phyloP scores from a whole-genome alignment of 2,329 filamentous ascomycete genomes.

The Orbilia javanica region DNA sequence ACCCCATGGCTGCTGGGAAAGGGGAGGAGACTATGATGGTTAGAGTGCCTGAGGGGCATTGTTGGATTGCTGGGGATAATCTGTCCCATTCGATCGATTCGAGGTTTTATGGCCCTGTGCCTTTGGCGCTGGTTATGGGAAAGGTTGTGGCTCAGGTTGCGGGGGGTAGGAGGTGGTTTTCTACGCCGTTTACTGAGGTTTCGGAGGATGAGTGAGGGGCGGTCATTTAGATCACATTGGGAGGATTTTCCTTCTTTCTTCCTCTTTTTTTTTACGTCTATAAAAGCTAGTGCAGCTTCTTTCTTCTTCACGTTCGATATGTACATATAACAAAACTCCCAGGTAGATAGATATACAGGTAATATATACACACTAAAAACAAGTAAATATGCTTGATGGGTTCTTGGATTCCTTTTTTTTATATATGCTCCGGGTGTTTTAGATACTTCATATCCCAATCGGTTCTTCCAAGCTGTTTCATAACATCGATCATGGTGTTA shows the following conservation, averaged over 20 bases:
- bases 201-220: slow-evolving; percentile 7
- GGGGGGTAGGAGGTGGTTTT: slow-evolving; percentile 69
- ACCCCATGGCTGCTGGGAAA: slow-evolving; percentile 62
- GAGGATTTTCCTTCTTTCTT: background rate
- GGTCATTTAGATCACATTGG: background rate
- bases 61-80: slow-evolving; percentile 92
- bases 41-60: slow-evolving; percentile 90
- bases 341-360: slow-evolving; percentile 48
- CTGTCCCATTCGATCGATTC: slow-evolving; percentile 86
- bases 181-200: slow-evolving; percentile 24
- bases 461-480: slow-evolving; percentile 80
- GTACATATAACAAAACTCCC: slow-evolving; percentile 38
- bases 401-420: too few species aligned
- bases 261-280: background rate
- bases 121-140: slow-evolving; percentile 83
- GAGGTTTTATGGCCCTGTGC: slow-evolving; percentile 85
- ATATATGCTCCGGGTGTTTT: slow-evolving; percentile 74
- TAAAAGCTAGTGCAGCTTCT: slow-evolving; percentile 29
- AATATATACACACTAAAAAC: slow-evolving; percentile 26
- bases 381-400: background rate
- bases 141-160: slow-evolving; percentile 77
- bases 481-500: slow-evolving; percentile 85
- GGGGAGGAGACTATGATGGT: slow-evolving; percentile 46
- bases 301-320: slow-evolving; percentile 30
- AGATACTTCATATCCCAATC: slow-evolving; percentile 88